Evolutionary conservation across 331 rosid genomes (phyloP).

Genomic region (Malus hybrid): DNA sequence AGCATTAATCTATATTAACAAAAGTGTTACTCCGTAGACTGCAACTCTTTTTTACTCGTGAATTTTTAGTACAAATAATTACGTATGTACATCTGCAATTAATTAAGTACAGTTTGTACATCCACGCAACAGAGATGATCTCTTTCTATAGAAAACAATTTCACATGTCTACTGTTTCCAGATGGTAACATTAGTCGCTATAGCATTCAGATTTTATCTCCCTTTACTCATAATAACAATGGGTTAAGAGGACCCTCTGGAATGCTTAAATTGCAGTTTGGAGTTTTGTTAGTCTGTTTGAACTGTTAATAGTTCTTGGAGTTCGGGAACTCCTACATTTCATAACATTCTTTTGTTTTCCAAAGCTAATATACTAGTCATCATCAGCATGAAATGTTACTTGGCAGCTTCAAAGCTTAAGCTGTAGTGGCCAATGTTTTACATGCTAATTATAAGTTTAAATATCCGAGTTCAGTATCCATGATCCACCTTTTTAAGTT

Average conservation of each 20-base stretch:
- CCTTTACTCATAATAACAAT: constrained; percentile 1
- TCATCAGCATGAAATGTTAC: background rate
- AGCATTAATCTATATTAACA: no score
- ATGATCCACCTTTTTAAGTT: background rate
- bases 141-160: no score
- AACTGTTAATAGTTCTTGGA: background rate
- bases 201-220: constrained; percentile 18
- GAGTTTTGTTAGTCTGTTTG: background rate
- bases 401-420: background rate
- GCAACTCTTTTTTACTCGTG: no score
- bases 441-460: background rate
- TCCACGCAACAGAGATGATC: no score
- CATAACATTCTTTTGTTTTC: background rate
- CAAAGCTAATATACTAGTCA: background rate
- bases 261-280: constrained; percentile 22
- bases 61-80: no score
- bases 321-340: constrained; percentile 3
- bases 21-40: no score
- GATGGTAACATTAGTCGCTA: background rate
- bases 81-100: no score
- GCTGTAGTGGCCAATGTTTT: background rate
- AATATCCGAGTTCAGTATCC: background rate
- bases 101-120: no score
- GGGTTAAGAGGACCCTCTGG: constrained; percentile 21
- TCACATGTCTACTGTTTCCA: no score